Conservation (phyloP, 768 basidiomycete species). For the Tulasnella sp. region DNA sequence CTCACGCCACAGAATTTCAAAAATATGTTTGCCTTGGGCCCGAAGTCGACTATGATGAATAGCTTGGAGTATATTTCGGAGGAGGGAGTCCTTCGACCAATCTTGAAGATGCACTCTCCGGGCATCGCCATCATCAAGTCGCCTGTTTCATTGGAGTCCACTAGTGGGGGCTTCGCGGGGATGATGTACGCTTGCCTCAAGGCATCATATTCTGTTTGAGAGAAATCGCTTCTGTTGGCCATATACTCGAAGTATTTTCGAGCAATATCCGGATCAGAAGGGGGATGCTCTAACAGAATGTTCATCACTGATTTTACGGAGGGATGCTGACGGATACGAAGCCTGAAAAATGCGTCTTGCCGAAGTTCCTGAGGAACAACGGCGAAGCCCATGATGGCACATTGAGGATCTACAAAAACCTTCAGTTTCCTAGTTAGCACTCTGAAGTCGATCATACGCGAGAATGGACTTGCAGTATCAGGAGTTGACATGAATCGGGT, state of each 20-base stretch:
- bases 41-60: conserved; percentile 85
- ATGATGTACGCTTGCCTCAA: conserved; percentile 54
- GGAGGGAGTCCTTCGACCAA: conserved; percentile 23
- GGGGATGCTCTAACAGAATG: conserved; percentile 46
- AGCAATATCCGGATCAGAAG: conserved; percentile 41
- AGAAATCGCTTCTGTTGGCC: conserved; percentile 51
- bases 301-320: conserved; percentile 45
- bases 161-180: conserved; percentile 32
- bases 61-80: conserved; percentile 60
- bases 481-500: conserved; percentile 42
- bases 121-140: conserved; percentile 11
- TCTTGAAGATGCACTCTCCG: conserved; percentile 53
- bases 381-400: conserved; percentile 63
- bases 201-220: conserved; percentile 38
- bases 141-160: too few species aligned
- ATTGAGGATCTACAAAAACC: conserved; percentile 59
- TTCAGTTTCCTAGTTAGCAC: conserved; percentile 25
- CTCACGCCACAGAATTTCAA: conserved; percentile 77
- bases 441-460: too few species aligned
- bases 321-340: conserved; percentile 61
- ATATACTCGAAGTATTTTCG: conserved; percentile 55
- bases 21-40: conserved; percentile 66
- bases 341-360: conserved; percentile 42
- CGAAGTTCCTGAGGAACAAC: conserved; percentile 44
- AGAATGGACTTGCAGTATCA: conserved; percentile 41